phyloP scores from a whole-genome alignment of 192 early-diverging fungal species.

The Backusella circina region DNA sequence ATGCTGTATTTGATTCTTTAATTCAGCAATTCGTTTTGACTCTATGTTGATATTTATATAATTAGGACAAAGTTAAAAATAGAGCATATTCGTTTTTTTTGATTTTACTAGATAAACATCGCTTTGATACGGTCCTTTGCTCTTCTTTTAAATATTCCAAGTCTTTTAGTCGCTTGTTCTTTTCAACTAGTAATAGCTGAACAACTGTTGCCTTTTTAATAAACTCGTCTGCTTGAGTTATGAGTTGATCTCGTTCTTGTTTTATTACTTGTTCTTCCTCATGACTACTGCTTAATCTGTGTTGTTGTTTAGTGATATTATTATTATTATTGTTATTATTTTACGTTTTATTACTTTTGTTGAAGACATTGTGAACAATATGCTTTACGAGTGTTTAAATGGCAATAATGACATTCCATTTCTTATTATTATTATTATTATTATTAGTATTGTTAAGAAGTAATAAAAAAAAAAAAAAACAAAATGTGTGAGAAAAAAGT shows the following conservation, averaged over 20 bases:
- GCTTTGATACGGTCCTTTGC: not conserved
- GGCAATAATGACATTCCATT: conserved; percentile 37
- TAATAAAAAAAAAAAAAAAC: not conserved
- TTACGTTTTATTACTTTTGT: conserved; percentile 27
- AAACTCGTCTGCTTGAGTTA: conserved; percentile 13
- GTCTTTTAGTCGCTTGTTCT: conserved; percentile 1
- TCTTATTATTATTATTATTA: not conserved
- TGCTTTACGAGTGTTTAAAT: conserved; percentile 24
- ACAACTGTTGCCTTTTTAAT: conserved; percentile 2
- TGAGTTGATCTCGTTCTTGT: conserved; percentile 7
- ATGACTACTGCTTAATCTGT: not conserved
- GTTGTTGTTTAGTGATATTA: not conserved
- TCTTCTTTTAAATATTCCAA: not conserved
- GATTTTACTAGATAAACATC: conserved; percentile 6
- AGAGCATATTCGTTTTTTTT: too few relatives aligned
- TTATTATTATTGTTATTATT: not conserved
- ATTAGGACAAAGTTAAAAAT: not conserved
- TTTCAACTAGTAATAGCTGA: conserved; percentile 17
- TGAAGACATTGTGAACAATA: conserved; percentile 17
- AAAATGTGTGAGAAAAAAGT: not conserved
- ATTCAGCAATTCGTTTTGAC: not conserved
- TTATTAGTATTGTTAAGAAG: not conserved
- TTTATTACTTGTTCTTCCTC: not conserved
- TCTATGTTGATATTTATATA: not conserved
- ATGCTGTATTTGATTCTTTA: conserved; percentile 1